Evolutionary conservation across 2,329 filamentous ascomycete genomes (phyloP).

Genomic region (Penicillium sp.): DNA sequence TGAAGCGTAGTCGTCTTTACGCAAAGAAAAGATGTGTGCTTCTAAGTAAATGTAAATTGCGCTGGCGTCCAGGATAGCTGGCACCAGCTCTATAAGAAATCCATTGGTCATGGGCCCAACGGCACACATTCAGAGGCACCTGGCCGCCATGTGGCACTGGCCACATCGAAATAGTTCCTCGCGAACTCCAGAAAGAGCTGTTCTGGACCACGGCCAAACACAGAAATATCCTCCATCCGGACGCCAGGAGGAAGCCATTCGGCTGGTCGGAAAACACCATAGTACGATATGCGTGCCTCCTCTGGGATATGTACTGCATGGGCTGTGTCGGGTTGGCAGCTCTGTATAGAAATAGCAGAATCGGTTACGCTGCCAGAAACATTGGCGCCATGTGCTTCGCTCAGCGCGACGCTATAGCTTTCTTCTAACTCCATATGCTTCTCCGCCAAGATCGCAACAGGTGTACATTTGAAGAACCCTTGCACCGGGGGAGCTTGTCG

Average conservation of each 20-base stretch:
- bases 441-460: slow-evolving; percentile 19
- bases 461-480: slow-evolving; percentile 24
- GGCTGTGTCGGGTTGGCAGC: no score
- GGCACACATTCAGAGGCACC: slow-evolving; percentile 23
- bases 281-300: slow-evolving; percentile 25
- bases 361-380: no score
- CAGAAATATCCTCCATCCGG: slow-evolving; percentile 14
- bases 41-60: no score
- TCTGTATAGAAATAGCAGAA: no score
- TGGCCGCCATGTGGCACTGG: slow-evolving; percentile 22
- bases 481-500: slow-evolving; percentile 23
- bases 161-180: slow-evolving; percentile 16
- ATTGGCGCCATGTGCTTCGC: neutral
- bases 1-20: no score
- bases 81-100: no score
- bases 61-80: no score
- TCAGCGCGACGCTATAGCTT: neutral
- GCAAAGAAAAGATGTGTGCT: no score
- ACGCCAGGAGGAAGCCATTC: slow-evolving; percentile 14
- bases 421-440: slow-evolving; percentile 23
- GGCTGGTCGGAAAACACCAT: slow-evolving; percentile 21
- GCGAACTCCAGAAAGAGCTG: slow-evolving; percentile 22
- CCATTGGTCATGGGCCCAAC: no score
- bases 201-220: slow-evolving; percentile 15
- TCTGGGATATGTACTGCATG: no score